Conservation (phyloP, 495 filamentous ascomycete genomes). For the Baudoinia panamericana region DNA sequence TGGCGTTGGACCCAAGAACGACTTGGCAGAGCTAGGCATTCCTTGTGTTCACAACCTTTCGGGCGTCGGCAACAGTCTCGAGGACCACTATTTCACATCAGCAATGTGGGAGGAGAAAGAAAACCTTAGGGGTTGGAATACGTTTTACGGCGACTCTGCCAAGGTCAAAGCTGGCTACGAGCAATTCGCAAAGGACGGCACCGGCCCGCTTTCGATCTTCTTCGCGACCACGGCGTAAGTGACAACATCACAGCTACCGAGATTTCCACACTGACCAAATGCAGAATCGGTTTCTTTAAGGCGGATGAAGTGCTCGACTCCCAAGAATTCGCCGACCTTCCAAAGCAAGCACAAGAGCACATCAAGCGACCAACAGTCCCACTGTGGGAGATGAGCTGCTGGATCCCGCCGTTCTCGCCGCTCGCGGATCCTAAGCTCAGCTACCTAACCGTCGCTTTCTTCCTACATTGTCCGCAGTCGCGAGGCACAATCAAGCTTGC, state of each 20-base stretch:
- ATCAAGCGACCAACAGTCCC: slow-evolving; percentile 12
- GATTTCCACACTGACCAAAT: too few species aligned
- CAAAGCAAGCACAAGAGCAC: slow-evolving; percentile 25
- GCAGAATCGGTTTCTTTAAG: slow-evolving; percentile 49
- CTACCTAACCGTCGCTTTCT: slow-evolving; percentile 26
- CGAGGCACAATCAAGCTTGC: slow-evolving; percentile 42
- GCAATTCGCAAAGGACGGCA: background rate
- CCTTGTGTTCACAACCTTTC: slow-evolving; percentile 36
- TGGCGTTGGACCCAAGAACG: slow-evolving; percentile 44
- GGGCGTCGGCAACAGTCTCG: slow-evolving; percentile 44
- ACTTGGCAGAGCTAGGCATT: slow-evolving; percentile 43
- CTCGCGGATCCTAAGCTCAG: slow-evolving; percentile 10
- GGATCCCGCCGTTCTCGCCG: slow-evolving; percentile 10
- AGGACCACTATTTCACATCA: slow-evolving; percentile 34
- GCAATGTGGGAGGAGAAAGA: slow-evolving; percentile 23
- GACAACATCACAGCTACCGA: too few species aligned
- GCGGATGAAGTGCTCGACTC: slow-evolving; percentile 29
- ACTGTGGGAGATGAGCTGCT: slow-evolving; percentile 9
- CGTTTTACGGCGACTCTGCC: slow-evolving; percentile 26
- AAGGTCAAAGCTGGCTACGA: background rate
- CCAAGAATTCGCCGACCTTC: slow-evolving; percentile 36
- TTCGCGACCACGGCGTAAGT: slow-evolving; percentile 20
- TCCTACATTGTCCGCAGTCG: slow-evolving; percentile 27
- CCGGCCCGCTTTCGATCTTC: background rate
- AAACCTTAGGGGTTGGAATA: slow-evolving; percentile 23